Evolutionary conservation across 352 stramenopile genomes (phyloP), one percentile per base, ranked within the genome.

Genomic region (Globisporangium cystogenes): DNA sequence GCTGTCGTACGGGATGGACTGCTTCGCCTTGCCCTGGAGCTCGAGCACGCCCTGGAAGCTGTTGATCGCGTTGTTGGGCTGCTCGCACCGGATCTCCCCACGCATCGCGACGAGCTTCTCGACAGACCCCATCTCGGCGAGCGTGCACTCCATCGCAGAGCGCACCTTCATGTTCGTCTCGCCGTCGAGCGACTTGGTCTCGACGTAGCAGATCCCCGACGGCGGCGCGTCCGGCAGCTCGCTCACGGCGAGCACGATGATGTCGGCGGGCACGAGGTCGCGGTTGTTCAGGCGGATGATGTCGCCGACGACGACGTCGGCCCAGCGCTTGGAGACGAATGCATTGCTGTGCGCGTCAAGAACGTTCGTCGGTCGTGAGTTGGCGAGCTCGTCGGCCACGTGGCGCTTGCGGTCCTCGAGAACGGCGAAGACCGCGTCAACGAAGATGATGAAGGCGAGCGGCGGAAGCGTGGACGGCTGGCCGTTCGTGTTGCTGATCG

Each of bases 161-260:
- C 88, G 78, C 18, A 95, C 73, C 64, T 97, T 97, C 70, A 97
- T 88, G 60, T 97, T 97, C 15, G 90, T 97, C 57, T 97, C 90
- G 23, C 90, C 90, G 60, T 97, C 90, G 15, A 97, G 70, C 20
- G 82, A 94, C 53, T 94, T 93, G 43, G 90, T 97, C 68, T 97
- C 86, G 7, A 96, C 83, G 45, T 95, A 96, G 60, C 82, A 95
- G 29, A 92, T 65, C 3, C 87, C 87, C 18, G 72, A 77, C 14
- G 86, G 86, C 7, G 73, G 68, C 11, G 69, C 55, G 23, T 81
- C 59, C 0, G 83, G 68, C 0, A 76, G 43, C 55, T 96, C 84
- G 48, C 73, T 87, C 7, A 92, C 79, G 0, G 76, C 72, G 11
- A 97, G 64, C 24, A 96, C 68, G 16, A 96, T 61, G 29, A 97